These are phyloP conservation scores for Axilococcus clingmanii DNA, from an alignment of 139 green algal genomes.

Conservation along the genomic window DNA sequence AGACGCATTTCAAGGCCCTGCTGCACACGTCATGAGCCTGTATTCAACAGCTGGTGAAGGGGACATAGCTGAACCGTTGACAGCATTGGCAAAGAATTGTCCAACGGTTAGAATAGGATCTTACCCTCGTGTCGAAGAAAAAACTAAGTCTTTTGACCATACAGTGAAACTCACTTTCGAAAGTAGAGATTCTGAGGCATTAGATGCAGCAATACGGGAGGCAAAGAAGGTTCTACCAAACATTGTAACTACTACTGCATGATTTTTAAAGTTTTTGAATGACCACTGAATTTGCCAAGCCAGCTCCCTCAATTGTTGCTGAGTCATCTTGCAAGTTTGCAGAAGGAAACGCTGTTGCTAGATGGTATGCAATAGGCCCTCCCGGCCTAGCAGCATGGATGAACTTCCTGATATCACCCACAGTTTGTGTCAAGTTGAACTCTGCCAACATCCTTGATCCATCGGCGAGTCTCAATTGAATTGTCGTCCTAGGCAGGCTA, in stretches of 20 bases:
- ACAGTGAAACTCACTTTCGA: too few species aligned
- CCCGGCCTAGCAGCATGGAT: constrained; percentile 59
- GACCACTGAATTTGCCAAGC: constrained; percentile 74
- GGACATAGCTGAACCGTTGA: constrained; percentile 25
- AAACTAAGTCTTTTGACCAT: too few species aligned
- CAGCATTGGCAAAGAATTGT: constrained; percentile 15
- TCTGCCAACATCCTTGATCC: constrained; percentile 64
- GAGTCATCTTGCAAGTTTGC: constrained; percentile 48
- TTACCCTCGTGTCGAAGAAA: constrained; percentile 35
- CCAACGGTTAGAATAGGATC: constrained; percentile 35
- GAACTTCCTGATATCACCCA: constrained; percentile 75
- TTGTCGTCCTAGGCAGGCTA: constrained; percentile 55
- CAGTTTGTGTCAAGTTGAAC: constrained; percentile 75
- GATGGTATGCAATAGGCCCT: constrained; percentile 27
- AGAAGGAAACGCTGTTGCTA: constrained; percentile 66
- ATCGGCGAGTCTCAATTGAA: constrained; percentile 79
- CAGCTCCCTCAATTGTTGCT: constrained; percentile 60
- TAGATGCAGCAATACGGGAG: too few species aligned
- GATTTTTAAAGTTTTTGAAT: constrained; percentile 60
- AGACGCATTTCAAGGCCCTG: constrained; percentile 25
- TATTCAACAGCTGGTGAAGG: constrained; percentile 37
- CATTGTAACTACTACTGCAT: not conserved
- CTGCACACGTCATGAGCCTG: constrained; percentile 4
- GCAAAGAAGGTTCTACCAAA: too few species aligned
- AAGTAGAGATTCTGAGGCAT: too few species aligned